A percentile compares a stretch with the other conserved stretches of the same genome.
Conservation (phyloP, 805 yeast species). For the Metschnikowia shivogae region DNA sequence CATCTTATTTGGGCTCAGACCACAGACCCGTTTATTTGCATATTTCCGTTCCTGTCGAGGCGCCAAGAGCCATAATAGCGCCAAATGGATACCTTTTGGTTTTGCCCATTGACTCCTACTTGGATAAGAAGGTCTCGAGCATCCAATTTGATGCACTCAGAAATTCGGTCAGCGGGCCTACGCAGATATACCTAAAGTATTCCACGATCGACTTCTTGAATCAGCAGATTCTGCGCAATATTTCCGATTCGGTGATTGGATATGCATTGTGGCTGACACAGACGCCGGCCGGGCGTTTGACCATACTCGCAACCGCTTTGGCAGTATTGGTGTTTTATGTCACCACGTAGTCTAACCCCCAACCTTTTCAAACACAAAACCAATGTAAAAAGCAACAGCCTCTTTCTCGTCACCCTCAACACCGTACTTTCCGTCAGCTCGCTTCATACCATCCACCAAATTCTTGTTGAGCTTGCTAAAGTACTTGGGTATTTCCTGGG, state of each 20-base stretch:
- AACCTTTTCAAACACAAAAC: constrained; percentile 74
- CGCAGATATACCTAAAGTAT: constrained; percentile 34
- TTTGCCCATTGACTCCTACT: constrained; percentile 10
- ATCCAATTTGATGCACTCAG: constrained; percentile 8
- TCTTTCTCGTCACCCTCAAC: constrained; percentile 88
- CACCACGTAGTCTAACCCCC: constrained; percentile 15
- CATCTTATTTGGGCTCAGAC: constrained; percentile 56
- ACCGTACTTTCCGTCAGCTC: constrained; percentile 78
- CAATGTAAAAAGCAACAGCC: constrained; percentile 81
- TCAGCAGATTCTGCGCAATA: constrained; percentile 23
- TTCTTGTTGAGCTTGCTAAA: constrained; percentile 54
- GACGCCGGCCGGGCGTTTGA: constrained; percentile 32
- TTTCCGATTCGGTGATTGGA: constrained; percentile 31
- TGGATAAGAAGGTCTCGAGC: constrained; percentile 5
- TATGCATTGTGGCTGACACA: constrained; percentile 32
- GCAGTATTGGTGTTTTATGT: constrained; percentile 9
- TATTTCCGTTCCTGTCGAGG: constrained; percentile 42
- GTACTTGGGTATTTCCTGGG: constrained; percentile 70
- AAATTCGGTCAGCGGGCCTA: constrained; percentile 36
- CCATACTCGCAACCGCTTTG: constrained; percentile 18
- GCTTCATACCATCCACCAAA: constrained; percentile 62
- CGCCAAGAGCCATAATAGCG: constrained; percentile 27
- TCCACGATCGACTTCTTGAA: constrained; percentile 28
- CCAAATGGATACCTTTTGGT: constrained; percentile 15
- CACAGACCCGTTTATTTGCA: constrained; percentile 72